Base-by-base conservation (phyloP, 371 early-diverging fungal species). In the Mycotypha africana region DNA sequence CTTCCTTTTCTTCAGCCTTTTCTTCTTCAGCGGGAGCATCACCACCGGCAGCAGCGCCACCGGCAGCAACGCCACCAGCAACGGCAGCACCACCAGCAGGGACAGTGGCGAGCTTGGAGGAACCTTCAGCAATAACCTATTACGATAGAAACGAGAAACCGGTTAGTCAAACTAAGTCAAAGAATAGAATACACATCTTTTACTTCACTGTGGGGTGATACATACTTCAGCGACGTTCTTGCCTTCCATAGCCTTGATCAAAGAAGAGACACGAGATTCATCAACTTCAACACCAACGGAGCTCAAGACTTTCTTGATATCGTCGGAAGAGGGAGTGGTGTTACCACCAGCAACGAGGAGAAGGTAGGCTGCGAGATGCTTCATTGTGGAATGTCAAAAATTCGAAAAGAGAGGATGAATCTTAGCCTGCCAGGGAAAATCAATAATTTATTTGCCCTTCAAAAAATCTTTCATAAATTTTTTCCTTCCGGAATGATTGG, bases 281-380 rank as follows among this genome's bases (percentile, higher is more conserved):
- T 95, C 95, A 53, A 84, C 79, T 59, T 95, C 95, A 50, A 92
- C 78, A 64, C 96, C 96, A 63, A 91, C 96, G 67, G 94, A 76
- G 43, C 79, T 58, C 56, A 95, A 85, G 68, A 95, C 79, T 48
- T 66, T 64, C 70, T 78, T 78, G 81, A 95, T 75, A 58, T 87
- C 81, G 35, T 67, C 72, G 58, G 81, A 82, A 56, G 86, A 65
- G 54, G 95, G 92, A 53, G 78, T 50, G 61, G 72, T 65, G 67
- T 91, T 88, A 56, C 89, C 89, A 71, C 88, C 92, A 70, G 88
- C 84, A 66, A 78, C 72, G 66, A 91, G 86, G 66, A 95, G 88
- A 62, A 95, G 81, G 85, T 92, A 94, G 62, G 96, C 94, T 59
- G 92, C 95, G 67, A 95, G 77, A 78, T 87, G 84, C 84, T 92